Conservation (phyloP, 1,284 basidiomycete species). For the Chalciporus sp. region DNA sequence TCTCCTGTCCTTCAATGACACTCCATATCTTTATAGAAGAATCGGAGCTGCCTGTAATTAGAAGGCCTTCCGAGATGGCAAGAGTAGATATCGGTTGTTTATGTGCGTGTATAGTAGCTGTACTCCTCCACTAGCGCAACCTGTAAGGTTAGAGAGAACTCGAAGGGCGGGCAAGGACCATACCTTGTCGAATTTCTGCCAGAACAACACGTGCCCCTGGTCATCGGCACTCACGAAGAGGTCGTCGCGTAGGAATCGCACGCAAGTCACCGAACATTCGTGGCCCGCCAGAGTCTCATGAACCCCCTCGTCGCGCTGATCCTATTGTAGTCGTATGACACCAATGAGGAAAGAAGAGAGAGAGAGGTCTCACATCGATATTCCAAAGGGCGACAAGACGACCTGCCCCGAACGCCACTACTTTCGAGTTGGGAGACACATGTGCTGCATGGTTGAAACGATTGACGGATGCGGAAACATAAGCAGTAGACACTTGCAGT, state of each 20-base stretch:
- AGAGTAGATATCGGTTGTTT: constrained; percentile 68
- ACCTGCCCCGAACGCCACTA: constrained; percentile 81
- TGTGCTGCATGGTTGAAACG: constrained; percentile 70
- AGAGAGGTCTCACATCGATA: constrained; percentile 42
- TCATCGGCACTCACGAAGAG: constrained; percentile 75
- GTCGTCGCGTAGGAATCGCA: constrained; percentile 59
- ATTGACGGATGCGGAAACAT: constrained; percentile 81
- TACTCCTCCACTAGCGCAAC: constrained; percentile 53
- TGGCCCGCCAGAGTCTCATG: constrained; percentile 75
- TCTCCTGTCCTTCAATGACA: constrained; percentile 33
- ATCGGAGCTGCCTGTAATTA: constrained; percentile 84
- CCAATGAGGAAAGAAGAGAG: constrained; percentile 5
- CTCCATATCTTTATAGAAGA: constrained; percentile 75
- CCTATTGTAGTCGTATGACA: constrained; percentile 37
- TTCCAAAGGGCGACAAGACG: constrained; percentile 81
- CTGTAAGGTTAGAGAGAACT: constrained; percentile 16
- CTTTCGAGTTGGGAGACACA: constrained; percentile 48
- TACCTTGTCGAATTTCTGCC: constrained; percentile 51
- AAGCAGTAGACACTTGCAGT: constrained; percentile 41
- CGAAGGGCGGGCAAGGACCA: constrained; percentile 12
- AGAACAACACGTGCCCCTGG: constrained; percentile 59
- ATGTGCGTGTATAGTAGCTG: constrained; percentile 60
- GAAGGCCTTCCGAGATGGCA: constrained; percentile 44
- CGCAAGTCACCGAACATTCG: constrained; percentile 71
- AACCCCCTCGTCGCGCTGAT: constrained; percentile 55